Evolutionary conservation across 257 asterid species (phyloP), one percentile per base, ranked within the genome.

Genomic region (Buddleja alternifolia): DNA sequence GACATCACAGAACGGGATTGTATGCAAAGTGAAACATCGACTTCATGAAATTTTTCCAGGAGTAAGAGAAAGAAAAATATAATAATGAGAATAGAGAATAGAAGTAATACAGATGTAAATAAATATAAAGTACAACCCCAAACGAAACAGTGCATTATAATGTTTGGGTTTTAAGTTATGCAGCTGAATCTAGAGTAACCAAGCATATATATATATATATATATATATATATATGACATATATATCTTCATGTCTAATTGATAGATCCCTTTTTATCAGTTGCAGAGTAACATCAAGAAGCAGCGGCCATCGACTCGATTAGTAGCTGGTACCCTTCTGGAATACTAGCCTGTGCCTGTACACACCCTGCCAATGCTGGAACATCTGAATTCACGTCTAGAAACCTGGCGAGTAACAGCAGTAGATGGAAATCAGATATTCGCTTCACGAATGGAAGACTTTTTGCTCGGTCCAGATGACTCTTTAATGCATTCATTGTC

Each of bases 271-370:
- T 23, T 46, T 39, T 17, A 21, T 15, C 23, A 41, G 20, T 11
- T 32, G 70, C 53, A 41, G 16, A 44, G 19, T 19, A 47, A 10
- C 7, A 47, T 76, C 84, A 85, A 66, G 85, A 73, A 8, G 90
- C 69, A 55, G 53, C 68, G 52, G 99, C 97, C 85, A 94, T 61
- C 14, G 97, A 91, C 78, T 91, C 96, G 51, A 94, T 89, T 11
- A 94, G 68, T 19, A 94, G 86, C 80, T 94, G 95, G 78, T 91
- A 91, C 15, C 99, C 99, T 77, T 91, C 97, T 16, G 97, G 91
- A 20, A 94, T 70, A 4, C 84, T 66, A 20, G 90, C 80, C 77
- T 88, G 89, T n/a, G 80, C 36, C 47, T 34, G 83, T 37, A 94
- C 89, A 17, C 92, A 94, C 24, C 79, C 97, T 0, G 97, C 82